Percentiles rank a stretch among this genome's conserved stretches.
Conservation (phyloP, 768 basidiomycete species). For the Suillus subalutaceus region DNA sequence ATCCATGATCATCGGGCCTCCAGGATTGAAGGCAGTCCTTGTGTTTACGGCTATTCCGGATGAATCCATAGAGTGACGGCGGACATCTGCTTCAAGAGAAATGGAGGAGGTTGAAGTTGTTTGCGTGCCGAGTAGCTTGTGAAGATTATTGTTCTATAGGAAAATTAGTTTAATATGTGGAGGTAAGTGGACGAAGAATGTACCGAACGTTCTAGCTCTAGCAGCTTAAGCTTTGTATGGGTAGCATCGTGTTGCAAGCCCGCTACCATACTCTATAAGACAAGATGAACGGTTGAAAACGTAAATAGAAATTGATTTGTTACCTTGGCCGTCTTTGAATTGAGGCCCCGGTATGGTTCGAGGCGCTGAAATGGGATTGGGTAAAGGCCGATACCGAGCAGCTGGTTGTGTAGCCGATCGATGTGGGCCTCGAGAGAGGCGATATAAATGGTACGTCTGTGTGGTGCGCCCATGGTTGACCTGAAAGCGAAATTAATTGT, state of each 20-base stretch:
- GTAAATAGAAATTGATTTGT: constrained; percentile 1
- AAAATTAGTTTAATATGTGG: neutral
- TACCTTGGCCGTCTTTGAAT: constrained; percentile 78
- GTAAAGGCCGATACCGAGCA: constrained; percentile 54
- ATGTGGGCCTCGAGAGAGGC: constrained; percentile 75
- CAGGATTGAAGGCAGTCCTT: constrained; percentile 2
- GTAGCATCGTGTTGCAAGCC: constrained; percentile 69
- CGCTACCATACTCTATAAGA: constrained; percentile 62
- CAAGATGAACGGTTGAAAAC: neutral
- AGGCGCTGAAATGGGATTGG: constrained; percentile 60
- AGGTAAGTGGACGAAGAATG: constrained; percentile 28
- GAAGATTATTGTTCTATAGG: constrained; percentile 33
- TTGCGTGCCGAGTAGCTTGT: constrained; percentile 33
- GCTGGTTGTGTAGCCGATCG: constrained; percentile 63
- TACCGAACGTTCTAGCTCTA: constrained; percentile 73
- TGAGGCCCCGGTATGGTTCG: constrained; percentile 68
- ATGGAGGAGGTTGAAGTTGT: constrained; percentile 25
- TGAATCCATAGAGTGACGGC: constrained; percentile 35
- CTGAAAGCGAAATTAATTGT: constrained; percentile 32
- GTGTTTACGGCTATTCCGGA: constrained; percentile 34
- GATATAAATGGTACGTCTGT: constrained; percentile 70
- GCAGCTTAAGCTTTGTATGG: constrained; percentile 59
- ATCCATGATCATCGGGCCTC: neutral
- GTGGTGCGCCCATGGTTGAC: constrained; percentile 66
- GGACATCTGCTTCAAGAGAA: constrained; percentile 35